Evolutionary conservation across 1,139 yeast species (phyloP).

Genomic region (Diutina mesorugosa): DNA sequence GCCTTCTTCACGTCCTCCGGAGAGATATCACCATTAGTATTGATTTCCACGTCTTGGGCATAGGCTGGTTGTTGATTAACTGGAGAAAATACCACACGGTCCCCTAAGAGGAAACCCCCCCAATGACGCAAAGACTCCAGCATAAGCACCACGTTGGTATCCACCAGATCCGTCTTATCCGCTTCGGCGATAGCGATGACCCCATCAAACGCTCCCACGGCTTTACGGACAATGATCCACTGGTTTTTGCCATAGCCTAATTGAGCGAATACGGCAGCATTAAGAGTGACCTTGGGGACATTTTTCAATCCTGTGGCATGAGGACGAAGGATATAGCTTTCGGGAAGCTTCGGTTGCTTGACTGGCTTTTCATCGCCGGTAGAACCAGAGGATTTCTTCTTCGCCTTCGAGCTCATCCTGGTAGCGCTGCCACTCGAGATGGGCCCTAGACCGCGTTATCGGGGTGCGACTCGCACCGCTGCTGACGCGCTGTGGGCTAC

Average conservation of each 20-base stretch:
- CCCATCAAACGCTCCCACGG: slow-evolving; percentile 30
- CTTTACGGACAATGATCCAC: slow-evolving; percentile 38
- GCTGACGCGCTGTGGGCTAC: too few species aligned
- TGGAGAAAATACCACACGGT: background rate
- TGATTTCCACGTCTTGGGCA: background rate
- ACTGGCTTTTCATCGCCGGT: slow-evolving; percentile 10
- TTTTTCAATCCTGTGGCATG: slow-evolving; percentile 8
- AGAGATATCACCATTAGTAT: background rate
- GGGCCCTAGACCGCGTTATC: background rate
- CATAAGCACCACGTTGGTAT: background rate
- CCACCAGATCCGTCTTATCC: background rate
- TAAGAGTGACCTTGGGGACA: slow-evolving; percentile 29
- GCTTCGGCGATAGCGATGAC: slow-evolving; percentile 9
- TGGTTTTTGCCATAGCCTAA: slow-evolving; percentile 43
- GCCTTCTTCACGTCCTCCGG: background rate
- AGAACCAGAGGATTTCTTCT: slow-evolving; percentile 14
- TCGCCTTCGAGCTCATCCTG: slow-evolving; percentile 20
- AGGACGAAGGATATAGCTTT: slow-evolving; percentile 49
- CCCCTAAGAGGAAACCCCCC: background rate
- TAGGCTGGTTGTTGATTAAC: background rate
- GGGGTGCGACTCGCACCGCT: background rate
- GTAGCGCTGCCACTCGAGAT: background rate
- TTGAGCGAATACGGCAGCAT: slow-evolving; percentile 38
- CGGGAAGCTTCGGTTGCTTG: slow-evolving; percentile 34
- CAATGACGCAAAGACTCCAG: background rate